Base-by-base conservation (phyloP, 176 grass and related monocot genomes). In the Carex parvula region DNA sequence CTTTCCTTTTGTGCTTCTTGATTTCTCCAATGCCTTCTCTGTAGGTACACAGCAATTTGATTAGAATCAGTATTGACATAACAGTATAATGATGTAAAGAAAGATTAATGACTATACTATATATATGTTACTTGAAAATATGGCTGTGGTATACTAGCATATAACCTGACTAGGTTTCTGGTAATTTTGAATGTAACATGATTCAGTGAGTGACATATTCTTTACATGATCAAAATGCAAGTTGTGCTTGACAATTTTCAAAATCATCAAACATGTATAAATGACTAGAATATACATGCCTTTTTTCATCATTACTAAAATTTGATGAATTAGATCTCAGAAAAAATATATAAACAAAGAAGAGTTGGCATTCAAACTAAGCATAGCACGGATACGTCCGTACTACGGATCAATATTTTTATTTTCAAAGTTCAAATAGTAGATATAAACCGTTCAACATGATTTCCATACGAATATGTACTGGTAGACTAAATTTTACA, bases 1-100 rank as follows among this genome's bases (percentile, higher is more conserved):
- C 81, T 83, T 91, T 78, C 92, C 95, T 2, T 4, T 86, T 2
- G 24, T 41, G 81, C 74, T 84, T 81, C 5, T 88, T 20, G 89
- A 79, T 60, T 84, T 87, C 61, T 97, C 95, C 29, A 92, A 60
- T 1, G 39, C 52, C 6, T 86, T 85, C 24, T 97, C 95, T 90
- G 80, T 52, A 35, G n/a, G 12, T 3, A 7, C 48, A 76, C 24
- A 76, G 20, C 12, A 76, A 26, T 54, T 11, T 55, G 48, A 76
- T 55, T 30, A 55, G 72, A 53, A 32, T 55, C 22, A 30, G 13
- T 32, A 60, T 60, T 57, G 46, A 50, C 46, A 50, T 50, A 50
- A 50, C 18, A 20, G 59, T 60, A 2, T 60, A 60, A 60, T 60
- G 1, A 60, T 60, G 18, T 20, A 2, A 21, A 7, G 1, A 4